phyloP scores from a whole-genome alignment of 2,329 filamentous ascomycete species.

The Pyricularia pennisetigena region DNA sequence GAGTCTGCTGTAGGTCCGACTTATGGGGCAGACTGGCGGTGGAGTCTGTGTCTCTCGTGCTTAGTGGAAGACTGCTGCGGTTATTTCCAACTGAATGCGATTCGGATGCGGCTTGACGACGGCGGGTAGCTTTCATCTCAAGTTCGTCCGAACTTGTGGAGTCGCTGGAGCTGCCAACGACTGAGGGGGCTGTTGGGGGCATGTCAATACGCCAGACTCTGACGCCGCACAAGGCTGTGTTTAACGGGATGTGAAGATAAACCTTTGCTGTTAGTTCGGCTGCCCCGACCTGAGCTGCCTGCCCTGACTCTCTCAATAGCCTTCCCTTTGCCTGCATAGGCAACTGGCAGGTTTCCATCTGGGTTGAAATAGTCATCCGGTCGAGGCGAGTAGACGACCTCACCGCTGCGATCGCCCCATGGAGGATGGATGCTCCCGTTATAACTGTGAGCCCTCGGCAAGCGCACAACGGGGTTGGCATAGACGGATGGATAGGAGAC shows the following conservation, averaged over 20 bases:
- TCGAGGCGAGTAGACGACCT: conserved; percentile 18
- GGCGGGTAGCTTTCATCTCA: conserved; percentile 22
- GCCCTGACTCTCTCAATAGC: conserved; percentile 22
- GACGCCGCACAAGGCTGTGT: background rate
- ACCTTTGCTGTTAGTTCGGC: conserved; percentile 27
- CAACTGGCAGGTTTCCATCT: conserved; percentile 7
- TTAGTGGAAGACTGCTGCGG: conserved; percentile 6
- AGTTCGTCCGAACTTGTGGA: conserved; percentile 30
- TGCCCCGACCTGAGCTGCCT: conserved; percentile 21
- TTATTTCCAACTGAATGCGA: background rate
- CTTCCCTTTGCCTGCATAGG: conserved; percentile 29
- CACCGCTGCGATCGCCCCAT: conserved; percentile 18
- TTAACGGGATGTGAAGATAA: conserved; percentile 12
- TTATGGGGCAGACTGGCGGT: background rate
- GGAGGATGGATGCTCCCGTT: conserved; percentile 23
- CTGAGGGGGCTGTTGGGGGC: conserved; percentile 12
- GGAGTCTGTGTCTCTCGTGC: background rate
- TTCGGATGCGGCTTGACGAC: background rate
- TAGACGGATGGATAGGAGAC: conserved; percentile 8
- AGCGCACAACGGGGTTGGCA: conserved; percentile 6
- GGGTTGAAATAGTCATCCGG: background rate
- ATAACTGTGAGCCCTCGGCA: conserved; percentile 10
- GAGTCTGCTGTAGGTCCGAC: background rate
- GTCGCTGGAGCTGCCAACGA: conserved; percentile 24
- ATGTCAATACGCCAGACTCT: conserved; percentile 5